Conservation (phyloP, 2,329 filamentous ascomycete genomes). For the Pseudogymnoascus sp. region DNA sequence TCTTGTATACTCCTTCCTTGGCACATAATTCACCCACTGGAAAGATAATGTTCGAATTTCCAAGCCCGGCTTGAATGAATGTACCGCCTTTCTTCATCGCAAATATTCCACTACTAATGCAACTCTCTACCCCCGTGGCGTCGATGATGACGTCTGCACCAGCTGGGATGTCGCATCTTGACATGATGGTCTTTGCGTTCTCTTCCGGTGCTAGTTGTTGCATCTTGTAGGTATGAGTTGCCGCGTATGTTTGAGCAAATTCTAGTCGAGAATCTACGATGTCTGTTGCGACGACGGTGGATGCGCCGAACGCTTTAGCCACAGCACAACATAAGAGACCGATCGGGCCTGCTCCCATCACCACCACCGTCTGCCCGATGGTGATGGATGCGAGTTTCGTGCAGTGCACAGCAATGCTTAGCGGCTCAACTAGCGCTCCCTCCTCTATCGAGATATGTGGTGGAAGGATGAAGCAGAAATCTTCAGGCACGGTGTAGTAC, state of each 20-base stretch:
- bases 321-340: slow-evolving; percentile 43
- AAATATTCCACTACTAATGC: slow-evolving; percentile 43
- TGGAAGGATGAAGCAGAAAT: slow-evolving; percentile 36
- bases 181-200: slow-evolving; percentile 36
- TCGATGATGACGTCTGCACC: slow-evolving; percentile 47
- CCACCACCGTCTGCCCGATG: slow-evolving; percentile 37
- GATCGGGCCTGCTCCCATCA: slow-evolving; percentile 47
- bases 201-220: slow-evolving; percentile 28
- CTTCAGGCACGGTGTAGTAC: slow-evolving; percentile 34
- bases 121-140: slow-evolving; percentile 40
- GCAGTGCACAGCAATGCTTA: slow-evolving; percentile 42
- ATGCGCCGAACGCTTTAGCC: slow-evolving; percentile 40
- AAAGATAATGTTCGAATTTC: slow-evolving; percentile 19
- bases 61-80: slow-evolving; percentile 44
- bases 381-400: slow-evolving; percentile 29
- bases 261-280: slow-evolving; percentile 37
- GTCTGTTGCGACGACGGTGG: slow-evolving; percentile 43
- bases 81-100: slow-evolving; percentile 41
- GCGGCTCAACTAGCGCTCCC: slow-evolving; percentile 40
- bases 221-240: slow-evolving; percentile 39
- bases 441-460: slow-evolving; percentile 27
- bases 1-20: slow-evolving; percentile 26
- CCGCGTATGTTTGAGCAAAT: slow-evolving; percentile 41
- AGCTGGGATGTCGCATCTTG: slow-evolving; percentile 35
- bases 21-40: slow-evolving; percentile 26